Conservation (phyloP, 768 basidiomycete genomes). For the Leucosporidium yakuticum region DNA sequence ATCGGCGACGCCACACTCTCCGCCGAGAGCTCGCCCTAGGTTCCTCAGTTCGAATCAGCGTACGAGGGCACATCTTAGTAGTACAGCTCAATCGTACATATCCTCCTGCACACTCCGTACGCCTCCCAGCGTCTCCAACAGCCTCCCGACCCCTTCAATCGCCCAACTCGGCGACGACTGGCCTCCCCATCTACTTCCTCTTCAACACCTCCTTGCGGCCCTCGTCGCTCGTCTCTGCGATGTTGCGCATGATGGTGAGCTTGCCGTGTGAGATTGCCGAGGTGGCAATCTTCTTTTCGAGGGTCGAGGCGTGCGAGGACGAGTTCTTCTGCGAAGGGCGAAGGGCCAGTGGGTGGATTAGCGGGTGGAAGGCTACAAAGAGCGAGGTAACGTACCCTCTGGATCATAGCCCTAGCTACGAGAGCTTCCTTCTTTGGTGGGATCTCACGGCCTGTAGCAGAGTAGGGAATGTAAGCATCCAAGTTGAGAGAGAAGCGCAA, state of each 20-base stretch:
- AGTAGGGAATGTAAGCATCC: neutral
- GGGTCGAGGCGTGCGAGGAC: conserved; percentile 16
- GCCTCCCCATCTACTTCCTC: no score
- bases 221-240: no score
- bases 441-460: conserved; percentile 6
- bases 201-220: no score
- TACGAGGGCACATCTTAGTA: no score
- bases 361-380: neutral
- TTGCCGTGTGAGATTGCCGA: conserved; percentile 25
- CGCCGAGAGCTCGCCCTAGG: no score
- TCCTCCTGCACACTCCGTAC: no score
- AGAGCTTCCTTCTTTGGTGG: conserved; percentile 22
- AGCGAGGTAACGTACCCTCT: conserved; percentile 10
- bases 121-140: no score
- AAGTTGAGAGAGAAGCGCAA: neutral
- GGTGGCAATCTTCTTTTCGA: conserved; percentile 29
- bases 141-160: no score
- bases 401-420: conserved; percentile 7
- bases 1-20: no score
- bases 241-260: conserved; percentile 2
- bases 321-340: conserved; percentile 21
- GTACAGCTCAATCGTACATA: no score
- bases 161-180: no score
- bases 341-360: neutral
- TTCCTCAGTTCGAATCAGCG: no score